These are phyloP conservation scores for Fusarium bulbicola DNA, from an alignment of 2,329 filamentous ascomycete genomes.

Conservation along the genomic window DNA sequence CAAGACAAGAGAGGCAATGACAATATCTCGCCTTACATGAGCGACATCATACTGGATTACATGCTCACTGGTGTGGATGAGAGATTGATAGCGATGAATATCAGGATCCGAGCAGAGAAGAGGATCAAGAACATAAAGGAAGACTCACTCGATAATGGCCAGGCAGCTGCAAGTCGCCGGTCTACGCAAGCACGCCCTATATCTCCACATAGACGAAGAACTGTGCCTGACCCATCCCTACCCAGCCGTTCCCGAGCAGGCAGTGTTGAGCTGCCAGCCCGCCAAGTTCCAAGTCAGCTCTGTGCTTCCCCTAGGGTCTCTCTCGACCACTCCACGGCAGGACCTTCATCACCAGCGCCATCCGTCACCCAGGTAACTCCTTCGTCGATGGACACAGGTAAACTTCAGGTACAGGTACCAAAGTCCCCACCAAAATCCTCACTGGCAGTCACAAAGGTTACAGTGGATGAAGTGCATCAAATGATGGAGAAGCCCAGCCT, in stretches of 20 bases:
- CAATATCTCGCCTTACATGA: background rate
- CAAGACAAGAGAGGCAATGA: background rate
- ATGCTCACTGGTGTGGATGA: background rate
- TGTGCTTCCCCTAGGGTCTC: background rate
- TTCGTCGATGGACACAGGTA: background rate
- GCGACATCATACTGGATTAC: background rate
- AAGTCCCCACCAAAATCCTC: background rate
- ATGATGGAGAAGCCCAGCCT: background rate
- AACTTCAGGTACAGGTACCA: background rate
- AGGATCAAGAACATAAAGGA: background rate
- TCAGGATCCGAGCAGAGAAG: background rate
- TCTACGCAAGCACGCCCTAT: background rate
- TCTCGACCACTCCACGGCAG: background rate
- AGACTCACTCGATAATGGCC: background rate
- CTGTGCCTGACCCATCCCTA: background rate
- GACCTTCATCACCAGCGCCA: background rate
- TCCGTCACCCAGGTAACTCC: background rate
- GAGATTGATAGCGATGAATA: background rate
- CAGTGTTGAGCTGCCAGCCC: no score
- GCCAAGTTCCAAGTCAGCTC: background rate
- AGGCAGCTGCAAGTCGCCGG: background rate
- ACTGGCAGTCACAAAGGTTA: background rate
- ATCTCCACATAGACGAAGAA: background rate
- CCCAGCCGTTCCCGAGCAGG: background rate
- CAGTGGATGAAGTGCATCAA: background rate